A percentile compares a stretch with the other conserved stretches of the same genome.
phyloP scores from a whole-genome alignment of 1,139 yeast genomes.

The Protomyces lactucae-debilis region DNA sequence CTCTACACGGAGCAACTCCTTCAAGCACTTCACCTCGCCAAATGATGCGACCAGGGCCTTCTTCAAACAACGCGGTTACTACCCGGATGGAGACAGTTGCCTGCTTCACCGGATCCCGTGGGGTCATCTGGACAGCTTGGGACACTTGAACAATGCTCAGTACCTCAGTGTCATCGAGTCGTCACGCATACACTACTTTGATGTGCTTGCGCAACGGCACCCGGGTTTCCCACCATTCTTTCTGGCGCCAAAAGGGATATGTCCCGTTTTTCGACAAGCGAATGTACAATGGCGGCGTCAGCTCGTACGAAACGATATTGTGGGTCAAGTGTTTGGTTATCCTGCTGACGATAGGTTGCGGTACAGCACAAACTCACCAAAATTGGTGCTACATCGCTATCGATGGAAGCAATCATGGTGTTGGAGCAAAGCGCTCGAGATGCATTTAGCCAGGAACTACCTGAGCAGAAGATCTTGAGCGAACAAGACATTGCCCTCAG shows the following conservation, averaged over 20 bases:
- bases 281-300: conserved; percentile 12
- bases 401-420: conserved; percentile 13
- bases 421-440: not conserved
- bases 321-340: not conserved
- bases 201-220: conserved; percentile 1
- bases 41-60: conserved; percentile 2
- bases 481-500: conserved; percentile 9
- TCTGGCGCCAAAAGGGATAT: conserved; percentile 8
- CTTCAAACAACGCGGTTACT: conserved; percentile 9
- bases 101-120: conserved; percentile 22
- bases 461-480: too few species aligned
- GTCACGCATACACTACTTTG: conserved; percentile 19
- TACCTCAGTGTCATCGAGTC: conserved; percentile 18
- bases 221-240: conserved; percentile 7
- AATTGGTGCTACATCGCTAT: conserved; percentile 3
- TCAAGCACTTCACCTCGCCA: conserved; percentile 12
- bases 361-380: conserved; percentile 4
- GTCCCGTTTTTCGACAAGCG: conserved; percentile 15
- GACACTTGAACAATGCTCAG: conserved; percentile 20
- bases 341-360: not conserved
- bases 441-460: not conserved
- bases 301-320: conserved; percentile 17
- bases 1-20: not conserved
- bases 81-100: not conserved
- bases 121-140: conserved; percentile 24